Percentiles rank a stretch among this genome's conserved stretches.
phyloP scores from a whole-genome alignment of 2,329 filamentous ascomycete genomes.

The Beauveria sp. region DNA sequence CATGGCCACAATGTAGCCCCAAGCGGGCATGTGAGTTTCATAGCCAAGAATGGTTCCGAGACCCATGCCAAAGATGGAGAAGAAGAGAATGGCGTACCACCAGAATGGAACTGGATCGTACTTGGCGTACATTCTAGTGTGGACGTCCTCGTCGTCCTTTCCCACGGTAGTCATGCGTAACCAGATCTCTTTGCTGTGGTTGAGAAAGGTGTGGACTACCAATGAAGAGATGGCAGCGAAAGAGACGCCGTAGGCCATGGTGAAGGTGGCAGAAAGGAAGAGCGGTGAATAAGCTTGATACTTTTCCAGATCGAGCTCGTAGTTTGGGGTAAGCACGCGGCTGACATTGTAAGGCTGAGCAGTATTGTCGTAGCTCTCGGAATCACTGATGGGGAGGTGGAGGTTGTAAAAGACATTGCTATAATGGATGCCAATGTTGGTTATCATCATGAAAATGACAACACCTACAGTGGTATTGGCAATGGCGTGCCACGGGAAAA shows the following conservation, averaged over 20 bases:
- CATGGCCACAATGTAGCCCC: conserved; percentile 20
- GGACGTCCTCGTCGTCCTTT: conserved; percentile 32
- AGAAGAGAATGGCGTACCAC: conserved; percentile 28
- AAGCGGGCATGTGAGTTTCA: conserved; percentile 18
- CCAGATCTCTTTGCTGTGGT: conserved; percentile 35
- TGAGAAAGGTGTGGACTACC: conserved; percentile 29
- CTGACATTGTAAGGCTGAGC: conserved; percentile 42
- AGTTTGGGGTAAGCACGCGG: conserved; percentile 40
- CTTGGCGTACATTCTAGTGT: conserved; percentile 26
- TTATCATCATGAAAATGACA: conserved; percentile 33
- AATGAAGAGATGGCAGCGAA: conserved; percentile 41
- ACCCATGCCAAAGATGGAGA: conserved; percentile 23
- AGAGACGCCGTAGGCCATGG: conserved; percentile 31
- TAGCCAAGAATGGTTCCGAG: conserved; percentile 21
- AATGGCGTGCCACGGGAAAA: conserved; percentile 35
- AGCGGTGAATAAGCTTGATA: conserved; percentile 47
- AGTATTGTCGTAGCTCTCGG: conserved; percentile 49
- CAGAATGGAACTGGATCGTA: conserved; percentile 29
- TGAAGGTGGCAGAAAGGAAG: conserved; percentile 42
- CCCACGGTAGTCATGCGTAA: conserved; percentile 37
- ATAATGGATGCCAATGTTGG: conserved; percentile 40
- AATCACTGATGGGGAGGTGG: conserved; percentile 47
- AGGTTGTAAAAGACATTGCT: conserved; percentile 39
- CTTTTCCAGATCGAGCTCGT: conserved; percentile 39
- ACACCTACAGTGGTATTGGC: conserved; percentile 39